phyloP scores from a whole-genome alignment of 371 early-diverging fungal genomes.

The Saksenaea oblongispora region DNA sequence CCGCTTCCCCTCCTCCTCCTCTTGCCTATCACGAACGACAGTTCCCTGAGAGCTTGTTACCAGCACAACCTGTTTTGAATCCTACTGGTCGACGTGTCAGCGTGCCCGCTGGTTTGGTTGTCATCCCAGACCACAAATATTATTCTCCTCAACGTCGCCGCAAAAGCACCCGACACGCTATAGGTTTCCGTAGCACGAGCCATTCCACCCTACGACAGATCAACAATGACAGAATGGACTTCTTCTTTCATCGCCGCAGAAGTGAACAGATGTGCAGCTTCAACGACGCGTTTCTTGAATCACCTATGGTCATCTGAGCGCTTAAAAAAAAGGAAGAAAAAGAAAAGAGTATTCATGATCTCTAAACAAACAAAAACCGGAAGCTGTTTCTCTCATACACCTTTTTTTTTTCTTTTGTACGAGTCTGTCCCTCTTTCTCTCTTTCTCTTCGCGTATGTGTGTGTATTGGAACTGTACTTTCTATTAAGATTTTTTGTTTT shows the following conservation, averaged over 20 bases:
- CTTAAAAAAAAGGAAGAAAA: neutral
- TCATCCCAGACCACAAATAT: conserved; percentile 21
- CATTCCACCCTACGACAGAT: neutral
- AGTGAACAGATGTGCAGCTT: neutral
- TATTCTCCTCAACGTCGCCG: conserved; percentile 3
- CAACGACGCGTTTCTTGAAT: neutral
- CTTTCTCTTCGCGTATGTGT: neutral
- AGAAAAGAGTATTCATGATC: neutral
- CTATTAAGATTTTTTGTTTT: neutral
- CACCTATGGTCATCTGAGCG: conserved; percentile 1
- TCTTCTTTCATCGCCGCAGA: neutral
- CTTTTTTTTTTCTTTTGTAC: neutral
- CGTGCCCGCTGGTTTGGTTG: conserved; percentile 32
- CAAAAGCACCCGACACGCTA: neutral
- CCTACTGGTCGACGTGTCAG: conserved; percentile 28
- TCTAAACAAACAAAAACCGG: neutral
- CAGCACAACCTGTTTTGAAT: neutral
- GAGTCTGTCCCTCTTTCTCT: neutral
- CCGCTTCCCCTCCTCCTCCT: conserved; percentile 8
- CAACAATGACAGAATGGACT: conserved; percentile 1
- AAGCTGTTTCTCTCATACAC: neutral
- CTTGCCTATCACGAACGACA: conserved; percentile 7
- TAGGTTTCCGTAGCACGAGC: neutral
- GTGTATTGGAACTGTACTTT: neutral
- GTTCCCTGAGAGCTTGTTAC: conserved; percentile 7